Evolutionary conservation across 495 filamentous ascomycete species (phyloP).

Genomic region (Hyphodiscus hymeniophilus): DNA sequence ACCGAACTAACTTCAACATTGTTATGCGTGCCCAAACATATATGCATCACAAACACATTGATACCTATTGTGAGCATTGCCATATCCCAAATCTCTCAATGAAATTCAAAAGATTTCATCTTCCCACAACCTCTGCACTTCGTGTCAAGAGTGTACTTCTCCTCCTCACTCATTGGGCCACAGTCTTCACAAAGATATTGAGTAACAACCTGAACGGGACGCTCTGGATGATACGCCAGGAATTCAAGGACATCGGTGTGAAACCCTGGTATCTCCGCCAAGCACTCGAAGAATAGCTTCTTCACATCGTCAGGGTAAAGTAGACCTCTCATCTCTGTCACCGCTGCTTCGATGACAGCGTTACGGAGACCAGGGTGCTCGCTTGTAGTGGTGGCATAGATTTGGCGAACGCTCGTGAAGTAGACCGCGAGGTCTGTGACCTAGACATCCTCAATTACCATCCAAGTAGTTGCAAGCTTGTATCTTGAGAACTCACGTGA

Average conservation of each 20-base stretch:
- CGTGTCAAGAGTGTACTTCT: constrained; percentile 2
- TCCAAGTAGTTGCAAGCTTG: too few species aligned
- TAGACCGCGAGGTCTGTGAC: constrained; percentile 7
- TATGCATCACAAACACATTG: too few species aligned
- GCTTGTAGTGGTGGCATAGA: background rate
- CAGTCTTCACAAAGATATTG: constrained; percentile 13
- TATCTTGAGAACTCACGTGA: too few species aligned
- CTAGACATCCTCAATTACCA: too few species aligned
- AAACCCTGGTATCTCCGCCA: constrained; percentile 2
- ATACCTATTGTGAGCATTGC: too few species aligned
- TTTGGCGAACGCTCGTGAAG: constrained; percentile 2
- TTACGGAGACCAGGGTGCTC: background rate
- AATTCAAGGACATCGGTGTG: background rate
- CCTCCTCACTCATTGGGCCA: constrained; percentile 4
- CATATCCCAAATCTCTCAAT: too few species aligned
- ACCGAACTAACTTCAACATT: too few species aligned
- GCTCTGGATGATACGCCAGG: background rate
- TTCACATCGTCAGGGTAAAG: background rate
- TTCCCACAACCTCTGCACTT: constrained; percentile 13
- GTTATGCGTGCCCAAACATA: too few species aligned
- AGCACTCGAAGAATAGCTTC: background rate
- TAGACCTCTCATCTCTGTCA: constrained; percentile 3
- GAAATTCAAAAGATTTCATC: too few species aligned
- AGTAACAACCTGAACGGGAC: background rate
- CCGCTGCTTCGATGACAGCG: constrained; percentile 4